These are phyloP conservation scores for Tricholoma hemisulphureum DNA, from an alignment of 768 basidiomycete species.

Conservation along the genomic window DNA sequence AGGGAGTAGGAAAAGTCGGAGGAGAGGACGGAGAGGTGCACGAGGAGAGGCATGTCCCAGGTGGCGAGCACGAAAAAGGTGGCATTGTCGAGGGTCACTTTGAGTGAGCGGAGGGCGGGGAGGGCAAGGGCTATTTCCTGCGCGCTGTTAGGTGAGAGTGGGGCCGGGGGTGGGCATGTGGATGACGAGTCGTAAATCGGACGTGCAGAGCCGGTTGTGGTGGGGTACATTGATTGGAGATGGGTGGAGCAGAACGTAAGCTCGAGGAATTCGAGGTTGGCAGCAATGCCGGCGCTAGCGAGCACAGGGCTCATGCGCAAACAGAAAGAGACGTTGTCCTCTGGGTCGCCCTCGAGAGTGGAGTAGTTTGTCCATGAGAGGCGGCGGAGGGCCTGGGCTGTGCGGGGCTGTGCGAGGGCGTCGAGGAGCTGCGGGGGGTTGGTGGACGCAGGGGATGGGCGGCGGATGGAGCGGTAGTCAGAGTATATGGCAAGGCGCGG, in stretches of 20 bases:
- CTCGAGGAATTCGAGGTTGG: constrained; percentile 64
- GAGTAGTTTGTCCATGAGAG: constrained; percentile 70
- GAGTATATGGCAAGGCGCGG: constrained; percentile 59
- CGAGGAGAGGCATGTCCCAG: constrained; percentile 65
- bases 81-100: constrained; percentile 67
- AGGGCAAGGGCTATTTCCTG: constrained; percentile 39
- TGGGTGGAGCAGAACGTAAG: constrained; percentile 57
- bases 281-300: constrained; percentile 41
- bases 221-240: constrained; percentile 31
- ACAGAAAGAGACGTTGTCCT: constrained; percentile 55
- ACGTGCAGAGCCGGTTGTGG: constrained; percentile 10
- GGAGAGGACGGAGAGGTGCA: constrained; percentile 64
- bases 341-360: background rate
- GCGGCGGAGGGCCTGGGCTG: constrained; percentile 48
- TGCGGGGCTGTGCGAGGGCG: constrained; percentile 49
- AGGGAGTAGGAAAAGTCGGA: constrained; percentile 61
- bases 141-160: constrained; percentile 4
- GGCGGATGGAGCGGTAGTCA: constrained; percentile 63
- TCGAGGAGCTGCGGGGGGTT: constrained; percentile 57
- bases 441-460: constrained; percentile 43
- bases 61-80: constrained; percentile 65
- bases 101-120: constrained; percentile 67
- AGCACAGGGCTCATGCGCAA: constrained; percentile 55
- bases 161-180: constrained; percentile 8
- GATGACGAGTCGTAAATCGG: too few relatives aligned